phyloP scores from a whole-genome alignment of 305 asterid genomes.

The Fraxinus latifolia region DNA sequence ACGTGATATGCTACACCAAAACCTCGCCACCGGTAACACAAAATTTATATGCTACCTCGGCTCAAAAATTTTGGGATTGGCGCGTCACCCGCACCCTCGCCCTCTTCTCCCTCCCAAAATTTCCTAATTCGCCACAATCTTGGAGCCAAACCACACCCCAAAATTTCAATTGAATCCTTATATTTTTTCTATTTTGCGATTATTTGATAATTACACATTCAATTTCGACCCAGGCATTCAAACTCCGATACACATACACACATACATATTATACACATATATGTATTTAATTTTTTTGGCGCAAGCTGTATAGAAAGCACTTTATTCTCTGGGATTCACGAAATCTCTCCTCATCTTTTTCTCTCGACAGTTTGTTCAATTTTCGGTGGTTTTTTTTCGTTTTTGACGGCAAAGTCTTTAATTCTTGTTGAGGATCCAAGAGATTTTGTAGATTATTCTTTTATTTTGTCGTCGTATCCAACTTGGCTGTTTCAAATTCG shows the following conservation, averaged over 20 bases:
- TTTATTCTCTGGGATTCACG: slow-evolving; percentile 19
- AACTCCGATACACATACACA: slow-evolving; percentile 9
- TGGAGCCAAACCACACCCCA: slow-evolving; percentile 55
- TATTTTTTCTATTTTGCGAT: background rate
- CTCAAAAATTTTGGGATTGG: slow-evolving; percentile 37
- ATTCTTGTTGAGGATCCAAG: background rate
- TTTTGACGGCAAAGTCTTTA: background rate
- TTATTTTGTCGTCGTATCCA: background rate
- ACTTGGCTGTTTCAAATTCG: slow-evolving; percentile 18
- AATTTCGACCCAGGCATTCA: slow-evolving; percentile 21
- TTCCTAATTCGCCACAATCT: slow-evolving; percentile 46
- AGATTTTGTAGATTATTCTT: background rate
- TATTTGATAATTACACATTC: background rate
- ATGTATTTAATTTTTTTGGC: background rate
- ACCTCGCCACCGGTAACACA: slow-evolving; percentile 4
- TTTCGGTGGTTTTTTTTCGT: background rate
- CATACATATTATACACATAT: slow-evolving; percentile 17
- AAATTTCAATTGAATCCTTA: slow-evolving; percentile 27
- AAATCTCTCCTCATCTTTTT: slow-evolving; percentile 1
- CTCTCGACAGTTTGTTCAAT: background rate
- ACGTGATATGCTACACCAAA: background rate
- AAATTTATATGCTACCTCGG: slow-evolving; percentile 23
- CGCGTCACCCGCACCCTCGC: slow-evolving; percentile 35
- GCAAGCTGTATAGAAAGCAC: background rate
- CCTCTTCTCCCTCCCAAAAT: slow-evolving; percentile 34